Conservation (phyloP, 2,329 filamentous ascomycete genomes). For the Claviceps capensis region DNA sequence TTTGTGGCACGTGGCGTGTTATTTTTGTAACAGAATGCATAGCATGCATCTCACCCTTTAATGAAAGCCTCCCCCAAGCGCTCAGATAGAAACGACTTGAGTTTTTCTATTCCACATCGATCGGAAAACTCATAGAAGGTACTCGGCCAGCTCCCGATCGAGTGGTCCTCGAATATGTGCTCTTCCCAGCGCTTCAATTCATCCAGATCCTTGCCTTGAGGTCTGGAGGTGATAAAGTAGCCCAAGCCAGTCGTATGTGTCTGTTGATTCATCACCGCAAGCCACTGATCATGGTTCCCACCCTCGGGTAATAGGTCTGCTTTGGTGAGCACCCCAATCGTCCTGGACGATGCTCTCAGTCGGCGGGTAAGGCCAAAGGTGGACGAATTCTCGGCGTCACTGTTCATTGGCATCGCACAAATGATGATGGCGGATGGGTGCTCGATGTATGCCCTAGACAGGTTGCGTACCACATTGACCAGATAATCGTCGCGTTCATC, state of each 20-base stretch:
- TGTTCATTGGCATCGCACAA: constrained; percentile 64
- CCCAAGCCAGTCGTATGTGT: constrained; percentile 55
- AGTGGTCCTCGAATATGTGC: constrained; percentile 31
- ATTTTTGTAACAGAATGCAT: background rate
- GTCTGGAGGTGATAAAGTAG: constrained; percentile 65
- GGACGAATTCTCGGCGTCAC: constrained; percentile 62
- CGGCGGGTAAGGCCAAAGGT: constrained; percentile 51
- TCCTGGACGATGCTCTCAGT: constrained; percentile 42
- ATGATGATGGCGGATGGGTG: constrained; percentile 62
- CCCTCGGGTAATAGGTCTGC: constrained; percentile 54
- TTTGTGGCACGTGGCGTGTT: background rate
- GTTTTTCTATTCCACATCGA: constrained; percentile 38
- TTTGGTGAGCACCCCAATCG: constrained; percentile 71
- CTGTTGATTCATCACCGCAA: constrained; percentile 46
- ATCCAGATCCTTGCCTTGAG: constrained; percentile 40
- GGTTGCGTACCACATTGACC: constrained; percentile 55
- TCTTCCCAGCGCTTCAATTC: constrained; percentile 39
- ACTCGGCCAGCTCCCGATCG: constrained; percentile 30
- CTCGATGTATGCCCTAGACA: constrained; percentile 57
- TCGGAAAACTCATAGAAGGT: constrained; percentile 33
- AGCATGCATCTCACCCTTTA: constrained; percentile 25
- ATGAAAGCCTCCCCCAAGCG: constrained; percentile 40
- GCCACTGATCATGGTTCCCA: constrained; percentile 40
- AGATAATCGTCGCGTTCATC: constrained; percentile 52
- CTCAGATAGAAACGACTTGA: constrained; percentile 38